phyloP scores from a whole-genome alignment of 164 flowering plant species.

The Vitis labrusca region DNA sequence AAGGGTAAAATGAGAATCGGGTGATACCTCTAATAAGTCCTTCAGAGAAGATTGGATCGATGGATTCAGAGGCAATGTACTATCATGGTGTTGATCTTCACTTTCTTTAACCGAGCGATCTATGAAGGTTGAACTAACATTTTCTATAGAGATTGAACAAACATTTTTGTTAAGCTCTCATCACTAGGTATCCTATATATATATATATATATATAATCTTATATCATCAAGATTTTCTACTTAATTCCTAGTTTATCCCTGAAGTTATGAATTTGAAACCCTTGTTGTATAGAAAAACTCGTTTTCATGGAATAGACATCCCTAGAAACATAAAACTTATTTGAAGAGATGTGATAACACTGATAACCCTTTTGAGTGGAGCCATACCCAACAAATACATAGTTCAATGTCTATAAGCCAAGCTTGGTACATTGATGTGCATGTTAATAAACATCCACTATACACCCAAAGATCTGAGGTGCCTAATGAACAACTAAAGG shows the following conservation, averaged over 20 bases:
- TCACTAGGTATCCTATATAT: no score
- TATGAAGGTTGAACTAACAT: background rate
- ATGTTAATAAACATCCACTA: background rate
- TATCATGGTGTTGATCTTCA: background rate
- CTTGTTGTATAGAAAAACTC: background rate
- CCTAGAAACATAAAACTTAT: constrained; percentile 5
- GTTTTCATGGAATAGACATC: constrained; percentile 8
- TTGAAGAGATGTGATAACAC: constrained; percentile 4
- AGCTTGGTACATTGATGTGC: background rate
- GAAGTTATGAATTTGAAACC: background rate
- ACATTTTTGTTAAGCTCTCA: no score
- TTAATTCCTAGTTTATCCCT: constrained; percentile 2
- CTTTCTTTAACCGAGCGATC: background rate
- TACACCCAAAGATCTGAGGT: constrained; percentile 1
- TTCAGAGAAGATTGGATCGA: background rate
- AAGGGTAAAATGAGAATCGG: background rate
- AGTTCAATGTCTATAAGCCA: constrained; percentile 1
- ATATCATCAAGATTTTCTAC: constrained; percentile 2
- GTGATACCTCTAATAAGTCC: background rate
- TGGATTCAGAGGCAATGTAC: constrained; percentile 6
- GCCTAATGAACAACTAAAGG: background rate
- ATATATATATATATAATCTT: no score
- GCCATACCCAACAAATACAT: constrained; percentile 7
- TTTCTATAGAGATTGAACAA: no score
- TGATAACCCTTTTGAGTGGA: constrained; percentile 6